Evolutionary conservation across 768 basidiomycete genomes (phyloP).

Genomic region (Phlebiopsis gigantea): DNA sequence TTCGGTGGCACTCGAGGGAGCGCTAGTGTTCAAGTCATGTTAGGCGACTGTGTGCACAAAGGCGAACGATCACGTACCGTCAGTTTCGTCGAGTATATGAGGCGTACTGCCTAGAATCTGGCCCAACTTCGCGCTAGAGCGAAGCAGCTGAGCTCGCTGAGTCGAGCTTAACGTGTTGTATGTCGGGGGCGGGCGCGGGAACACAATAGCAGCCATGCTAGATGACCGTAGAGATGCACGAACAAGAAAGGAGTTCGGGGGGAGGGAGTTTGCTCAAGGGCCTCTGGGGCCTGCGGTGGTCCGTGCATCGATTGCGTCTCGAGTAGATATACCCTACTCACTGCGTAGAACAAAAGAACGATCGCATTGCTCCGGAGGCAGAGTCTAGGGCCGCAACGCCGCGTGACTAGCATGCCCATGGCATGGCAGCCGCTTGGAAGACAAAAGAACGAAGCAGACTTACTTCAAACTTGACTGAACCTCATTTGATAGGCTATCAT

Average conservation of each 20-base stretch:
- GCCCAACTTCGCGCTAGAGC: constrained; percentile 54
- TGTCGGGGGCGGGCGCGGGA: constrained; percentile 49
- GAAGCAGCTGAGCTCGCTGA: constrained; percentile 52
- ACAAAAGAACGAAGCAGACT: background rate
- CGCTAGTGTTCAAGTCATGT: background rate
- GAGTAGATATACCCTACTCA: background rate
- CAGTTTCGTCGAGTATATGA: constrained; percentile 41
- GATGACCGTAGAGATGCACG: background rate
- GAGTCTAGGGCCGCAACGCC: background rate
- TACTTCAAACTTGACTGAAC: background rate
- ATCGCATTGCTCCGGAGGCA: background rate
- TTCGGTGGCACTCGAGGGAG: background rate
- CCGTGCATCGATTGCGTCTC: background rate
- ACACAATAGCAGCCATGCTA: constrained; percentile 17
- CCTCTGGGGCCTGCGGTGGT: background rate
- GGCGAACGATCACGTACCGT: constrained; percentile 4
- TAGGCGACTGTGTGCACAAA: background rate
- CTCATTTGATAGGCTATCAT: background rate
- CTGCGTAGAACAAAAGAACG: background rate
- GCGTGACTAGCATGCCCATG: background rate
- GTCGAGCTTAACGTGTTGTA: constrained; percentile 45
- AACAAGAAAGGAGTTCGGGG: background rate
- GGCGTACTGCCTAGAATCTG: constrained; percentile 56
- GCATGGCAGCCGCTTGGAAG: background rate
- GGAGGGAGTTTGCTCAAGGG: background rate